phyloP scores from a whole-genome alignment of 2,329 filamentous ascomycete species.

The Colletotrichum cordylinicola region DNA sequence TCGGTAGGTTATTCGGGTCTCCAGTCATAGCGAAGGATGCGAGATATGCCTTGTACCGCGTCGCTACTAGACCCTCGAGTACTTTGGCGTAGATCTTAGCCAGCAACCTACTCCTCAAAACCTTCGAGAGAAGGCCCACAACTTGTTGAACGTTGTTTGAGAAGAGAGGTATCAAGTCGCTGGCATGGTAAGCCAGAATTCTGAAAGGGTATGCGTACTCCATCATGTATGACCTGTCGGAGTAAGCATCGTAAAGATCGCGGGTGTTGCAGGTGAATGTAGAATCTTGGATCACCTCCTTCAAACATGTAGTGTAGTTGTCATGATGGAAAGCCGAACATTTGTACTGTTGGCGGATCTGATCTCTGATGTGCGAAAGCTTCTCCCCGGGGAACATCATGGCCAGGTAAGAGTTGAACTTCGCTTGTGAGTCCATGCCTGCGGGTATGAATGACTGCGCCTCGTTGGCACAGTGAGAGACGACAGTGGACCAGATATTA shows the following conservation, averaged over 20 bases:
- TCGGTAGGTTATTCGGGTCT: constrained; percentile 41
- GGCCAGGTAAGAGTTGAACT: constrained; percentile 36
- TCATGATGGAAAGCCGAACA: not conserved
- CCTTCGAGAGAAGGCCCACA: not conserved
- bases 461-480: constrained; percentile 36
- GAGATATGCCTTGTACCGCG: constrained; percentile 40
- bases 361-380: constrained; percentile 27
- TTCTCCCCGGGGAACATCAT: constrained; percentile 34
- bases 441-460: constrained; percentile 34
- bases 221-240: constrained; percentile 28
- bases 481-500: constrained; percentile 30
- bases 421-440: constrained; percentile 31
- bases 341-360: not conserved
- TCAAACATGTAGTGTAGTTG: constrained; percentile 27
- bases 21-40: constrained; percentile 43
- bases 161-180: constrained; percentile 46
- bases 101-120: constrained; percentile 26
- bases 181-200: constrained; percentile 48
- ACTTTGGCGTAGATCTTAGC: constrained; percentile 37
- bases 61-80: constrained; percentile 32
- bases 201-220: constrained; percentile 28
- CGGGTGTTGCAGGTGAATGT: constrained; percentile 43
- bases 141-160: constrained; percentile 30
- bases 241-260: constrained; percentile 41
- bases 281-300: constrained; percentile 35